A percentile compares a stretch with the other conserved stretches of the same genome.
phyloP scores from a whole-genome alignment of 2,329 filamentous ascomycete species.

The Trichoderma sp. region DNA sequence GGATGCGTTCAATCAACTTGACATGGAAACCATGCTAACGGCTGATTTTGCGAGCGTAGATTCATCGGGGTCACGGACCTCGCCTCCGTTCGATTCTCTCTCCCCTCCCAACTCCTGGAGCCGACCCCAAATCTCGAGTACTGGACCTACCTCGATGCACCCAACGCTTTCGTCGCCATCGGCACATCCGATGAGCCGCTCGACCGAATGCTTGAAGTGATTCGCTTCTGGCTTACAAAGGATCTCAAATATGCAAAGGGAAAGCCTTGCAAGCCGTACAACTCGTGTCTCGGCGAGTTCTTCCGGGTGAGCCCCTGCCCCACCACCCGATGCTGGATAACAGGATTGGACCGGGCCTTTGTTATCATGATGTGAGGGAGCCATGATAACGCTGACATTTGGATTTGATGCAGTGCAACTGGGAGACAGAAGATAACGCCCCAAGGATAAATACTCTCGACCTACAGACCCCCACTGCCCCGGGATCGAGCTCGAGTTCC shows the following conservation, averaged over 20 bases:
- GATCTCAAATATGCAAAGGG: conserved; percentile 99
- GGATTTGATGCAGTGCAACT: conserved; percentile 68
- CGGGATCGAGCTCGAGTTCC: conserved; percentile 32
- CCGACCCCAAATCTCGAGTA: conserved; percentile 97
- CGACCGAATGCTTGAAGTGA: conserved; percentile 89
- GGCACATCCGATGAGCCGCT: conserved; percentile 89
- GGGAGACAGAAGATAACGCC: conserved; percentile 81
- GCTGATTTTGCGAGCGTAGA: conserved; percentile 44
- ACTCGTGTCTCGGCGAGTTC: conserved; percentile 94
- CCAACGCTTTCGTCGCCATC: conserved; percentile 79
- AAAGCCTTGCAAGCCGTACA: conserved; percentile 98
- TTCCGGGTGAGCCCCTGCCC: conserved; percentile 66
- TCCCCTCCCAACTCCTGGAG: conserved; percentile 92
- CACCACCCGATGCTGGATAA: neutral
- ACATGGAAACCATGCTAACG: neutral
- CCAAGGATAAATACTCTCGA: conserved; percentile 58
- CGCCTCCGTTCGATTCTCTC: conserved; percentile 89
- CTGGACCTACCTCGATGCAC: conserved; percentile 96
- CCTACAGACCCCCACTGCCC: conserved; percentile 27
- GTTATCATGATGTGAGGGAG: neutral
- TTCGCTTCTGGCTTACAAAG: conserved; percentile 99
- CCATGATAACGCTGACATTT: neutral
- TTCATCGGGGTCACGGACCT: conserved; percentile 97
- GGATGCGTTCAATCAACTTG: neutral
- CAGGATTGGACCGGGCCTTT: neutral